Evolutionary conservation across 352 stramenopile species (phyloP).

Genomic region (Pythium volutum): DNA sequence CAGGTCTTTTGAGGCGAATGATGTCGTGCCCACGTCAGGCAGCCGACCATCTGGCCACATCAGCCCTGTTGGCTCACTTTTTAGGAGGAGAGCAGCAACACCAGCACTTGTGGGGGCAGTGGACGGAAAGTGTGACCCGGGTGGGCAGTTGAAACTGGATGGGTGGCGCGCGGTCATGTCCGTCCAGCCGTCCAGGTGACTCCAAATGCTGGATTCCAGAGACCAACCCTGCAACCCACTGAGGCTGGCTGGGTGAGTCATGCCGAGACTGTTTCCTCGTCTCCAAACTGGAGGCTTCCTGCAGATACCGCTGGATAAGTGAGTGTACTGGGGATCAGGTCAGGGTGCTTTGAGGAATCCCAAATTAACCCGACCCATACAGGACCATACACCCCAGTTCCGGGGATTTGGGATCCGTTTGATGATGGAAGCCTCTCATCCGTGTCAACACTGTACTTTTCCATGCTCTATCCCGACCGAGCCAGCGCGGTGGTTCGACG

Average conservation of each 20-base stretch:
- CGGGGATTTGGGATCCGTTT: not conserved
- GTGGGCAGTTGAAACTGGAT: not conserved
- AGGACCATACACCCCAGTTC: no score
- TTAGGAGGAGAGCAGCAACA: no score
- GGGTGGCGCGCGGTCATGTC: not conserved
- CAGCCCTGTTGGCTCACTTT: not conserved
- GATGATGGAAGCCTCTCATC: not conserved
- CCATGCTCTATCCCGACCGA: not conserved
- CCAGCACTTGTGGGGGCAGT: not conserved
- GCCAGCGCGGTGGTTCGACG: no score
- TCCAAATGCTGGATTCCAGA: not conserved
- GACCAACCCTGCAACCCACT: no score
- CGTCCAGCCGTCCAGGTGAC: not conserved
- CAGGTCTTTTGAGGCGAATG: constrained; percentile 4
- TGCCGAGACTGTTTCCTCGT: no score
- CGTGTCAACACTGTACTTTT: not conserved
- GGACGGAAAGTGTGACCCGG: constrained; percentile 1
- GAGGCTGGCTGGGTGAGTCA: no score
- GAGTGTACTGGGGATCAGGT: not conserved
- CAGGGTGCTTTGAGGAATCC: not conserved
- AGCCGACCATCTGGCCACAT: constrained; percentile 14
- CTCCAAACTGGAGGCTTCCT: not conserved
- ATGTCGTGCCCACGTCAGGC: constrained; percentile 19
- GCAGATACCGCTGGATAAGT: not conserved
- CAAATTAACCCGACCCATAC: no score